A percentile compares a stretch with the other conserved stretches of the same genome.
These are phyloP conservation scores for Castanospermum australe DNA, from an alignment of 306 rosid species.

Conservation along the genomic window DNA sequence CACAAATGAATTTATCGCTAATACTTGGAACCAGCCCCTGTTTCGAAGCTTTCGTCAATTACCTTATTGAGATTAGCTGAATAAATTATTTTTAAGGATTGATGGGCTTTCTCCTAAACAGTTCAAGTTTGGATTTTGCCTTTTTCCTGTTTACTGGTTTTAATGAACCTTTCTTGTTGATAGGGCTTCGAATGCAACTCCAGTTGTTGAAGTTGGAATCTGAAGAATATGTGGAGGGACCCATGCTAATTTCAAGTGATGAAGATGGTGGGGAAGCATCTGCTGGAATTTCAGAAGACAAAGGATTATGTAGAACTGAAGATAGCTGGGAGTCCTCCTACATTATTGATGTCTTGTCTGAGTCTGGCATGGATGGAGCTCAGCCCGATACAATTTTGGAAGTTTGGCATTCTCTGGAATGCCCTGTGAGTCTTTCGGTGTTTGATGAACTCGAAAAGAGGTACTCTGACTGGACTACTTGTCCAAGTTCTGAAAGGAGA, in stretches of 20 bases:
- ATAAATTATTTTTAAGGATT: not conserved
- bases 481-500: conserved; percentile 67
- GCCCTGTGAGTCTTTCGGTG: conserved; percentile 57
- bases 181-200: conserved; percentile 97
- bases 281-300: conserved; percentile 21
- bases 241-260: conserved; percentile 63
- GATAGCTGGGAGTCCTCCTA: conserved; percentile 73
- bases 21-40: not conserved
- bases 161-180: conserved; percentile 4
- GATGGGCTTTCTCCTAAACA: not conserved
- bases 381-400: conserved; percentile 38
- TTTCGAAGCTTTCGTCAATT: not conserved
- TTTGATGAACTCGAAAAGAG: conserved; percentile 78
- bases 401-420: conserved; percentile 60
- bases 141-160: conserved; percentile 3
- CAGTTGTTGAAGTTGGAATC: conserved; percentile 83
- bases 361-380: conserved; percentile 49
- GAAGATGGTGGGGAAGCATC: conserved; percentile 68
- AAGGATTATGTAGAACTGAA: conserved; percentile 30
- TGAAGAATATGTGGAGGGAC: conserved; percentile 62
- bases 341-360: conserved; percentile 52
- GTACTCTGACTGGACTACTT: conserved; percentile 41
- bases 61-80: not conserved
- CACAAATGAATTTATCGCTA: not conserved
- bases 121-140: not conserved